Conservation (phyloP, 2,329 filamentous ascomycete species). For the Talaromyces sp. region DNA sequence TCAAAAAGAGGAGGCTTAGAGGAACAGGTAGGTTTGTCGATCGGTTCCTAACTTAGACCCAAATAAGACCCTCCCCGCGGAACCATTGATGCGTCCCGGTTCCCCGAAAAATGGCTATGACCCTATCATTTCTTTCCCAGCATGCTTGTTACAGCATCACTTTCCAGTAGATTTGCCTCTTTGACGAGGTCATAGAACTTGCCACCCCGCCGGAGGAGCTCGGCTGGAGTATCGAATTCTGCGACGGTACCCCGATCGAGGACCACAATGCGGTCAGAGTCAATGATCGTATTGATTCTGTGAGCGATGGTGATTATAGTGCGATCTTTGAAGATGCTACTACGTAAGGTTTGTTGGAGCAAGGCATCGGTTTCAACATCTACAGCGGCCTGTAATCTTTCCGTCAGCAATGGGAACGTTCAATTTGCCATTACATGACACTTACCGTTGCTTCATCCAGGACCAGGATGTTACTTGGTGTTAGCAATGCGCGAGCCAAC, state of each 20-base stretch:
- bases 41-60: neutral
- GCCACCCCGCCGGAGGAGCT: conserved; percentile 71
- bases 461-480: conserved; percentile 94
- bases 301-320: conserved; percentile 99
- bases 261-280: conserved; percentile 85
- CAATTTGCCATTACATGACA: neutral
- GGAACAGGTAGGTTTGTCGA: neutral
- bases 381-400: conserved; percentile 55
- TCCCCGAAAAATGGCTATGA: conserved; percentile 13
- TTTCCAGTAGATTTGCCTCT: conserved; percentile 73
- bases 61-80: neutral
- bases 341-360: conserved; percentile 61
- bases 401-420: neutral
- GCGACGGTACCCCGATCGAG: conserved; percentile 85
- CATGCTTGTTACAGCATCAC: conserved; percentile 33
- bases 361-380: conserved; percentile 66
- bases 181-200: conserved; percentile 87
- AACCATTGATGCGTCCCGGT: neutral
- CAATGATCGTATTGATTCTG: conserved; percentile 94
- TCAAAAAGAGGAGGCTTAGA: neutral
- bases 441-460: conserved; percentile 89
- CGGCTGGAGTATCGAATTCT: conserved; percentile 84
- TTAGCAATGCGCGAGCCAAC: conserved; percentile 86
- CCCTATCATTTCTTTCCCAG: conserved; percentile 9
- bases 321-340: conserved; percentile 73